phyloP scores from a whole-genome alignment of 352 stramenopile species.

The Blastocystis sp. region DNA sequence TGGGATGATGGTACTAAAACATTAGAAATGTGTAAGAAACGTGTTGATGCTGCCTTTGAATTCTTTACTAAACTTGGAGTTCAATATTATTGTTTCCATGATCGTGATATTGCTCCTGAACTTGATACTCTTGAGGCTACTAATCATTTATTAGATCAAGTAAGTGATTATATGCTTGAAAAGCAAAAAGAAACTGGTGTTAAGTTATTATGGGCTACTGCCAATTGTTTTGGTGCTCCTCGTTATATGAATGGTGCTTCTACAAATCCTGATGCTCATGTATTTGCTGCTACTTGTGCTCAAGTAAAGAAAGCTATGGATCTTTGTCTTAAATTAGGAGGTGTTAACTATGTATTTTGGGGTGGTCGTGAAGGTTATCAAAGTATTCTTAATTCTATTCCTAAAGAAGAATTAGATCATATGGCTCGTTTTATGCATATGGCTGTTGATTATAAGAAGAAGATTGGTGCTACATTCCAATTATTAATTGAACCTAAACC shows the following conservation, averaged over 20 bases:
- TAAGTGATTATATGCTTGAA: constrained; percentile 48
- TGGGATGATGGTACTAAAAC: constrained; percentile 47
- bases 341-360: constrained; percentile 64
- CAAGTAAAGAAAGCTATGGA: constrained; percentile 65
- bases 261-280: constrained; percentile 60
- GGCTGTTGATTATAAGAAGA: constrained; percentile 56
- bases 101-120: constrained; percentile 56
- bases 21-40: constrained; percentile 54
- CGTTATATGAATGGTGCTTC: constrained; percentile 60
- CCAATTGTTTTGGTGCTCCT: constrained; percentile 56
- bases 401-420: constrained; percentile 57
- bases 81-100: constrained; percentile 62
- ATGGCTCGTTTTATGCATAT: constrained; percentile 60
- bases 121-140: constrained; percentile 47
- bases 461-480: constrained; percentile 53
- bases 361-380: constrained; percentile 59
- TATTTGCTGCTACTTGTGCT: constrained; percentile 54
- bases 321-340: constrained; percentile 57
- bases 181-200: constrained; percentile 56
- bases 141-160: constrained; percentile 46
- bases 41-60: constrained; percentile 60
- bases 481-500: constrained; percentile 63
- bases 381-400: constrained; percentile 56
- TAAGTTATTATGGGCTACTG: constrained; percentile 57
- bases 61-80: constrained; percentile 61